Base-by-base conservation (phyloP, 441 rosid genomes). In the Pelargonium australe region DNA sequence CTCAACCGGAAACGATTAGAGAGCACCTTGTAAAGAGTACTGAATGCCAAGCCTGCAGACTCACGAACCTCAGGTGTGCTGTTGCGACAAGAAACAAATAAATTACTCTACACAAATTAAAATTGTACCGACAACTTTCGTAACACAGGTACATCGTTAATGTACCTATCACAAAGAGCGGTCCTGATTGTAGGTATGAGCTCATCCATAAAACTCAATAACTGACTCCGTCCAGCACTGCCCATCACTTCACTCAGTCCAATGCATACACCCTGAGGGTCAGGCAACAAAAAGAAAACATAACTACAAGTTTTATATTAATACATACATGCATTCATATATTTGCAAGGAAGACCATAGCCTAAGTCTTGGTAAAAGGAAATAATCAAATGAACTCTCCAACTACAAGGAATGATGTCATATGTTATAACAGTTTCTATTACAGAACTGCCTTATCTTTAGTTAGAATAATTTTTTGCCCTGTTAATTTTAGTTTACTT, bases 191-290 rank as follows among this genome's bases (percentile, higher is more conserved):
- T 87, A 67, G 97, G 95, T 74, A 96, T 96, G 62, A 96, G 97
- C 73, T 93, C 89, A 69, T 93, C 96, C 97, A 93, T 91, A 83
- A 89, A 96, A 85, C 86, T 88, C 76, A 93, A 79, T 73, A 96
- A 80, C 79, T 96, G 99, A 82, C 88, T 91, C 84, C 77, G 91
- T 68, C 93, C 98, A 79, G 99, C 99, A 86, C 99, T 82, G 68
- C 88, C 97, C 99, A 96, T 96, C 77, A 96, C 98, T 83, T 96
- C 98, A 85, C 96, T 96, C 83, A 93, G 80, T 73, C 99, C 99
- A 82, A 85, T 88, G 88, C 99, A 96, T 14, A 96, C 98, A 68
- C 99, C 99, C 99, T 93, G 79, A 63, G 61, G 78, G 76, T 68
- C 68, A 80, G 67, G 70, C 43, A 28, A 34, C 34, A 57, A 58